Base-by-base conservation (phyloP, 2,329 filamentous ascomycete genomes). In the Stachybotrys chlorohalonatus region DNA sequence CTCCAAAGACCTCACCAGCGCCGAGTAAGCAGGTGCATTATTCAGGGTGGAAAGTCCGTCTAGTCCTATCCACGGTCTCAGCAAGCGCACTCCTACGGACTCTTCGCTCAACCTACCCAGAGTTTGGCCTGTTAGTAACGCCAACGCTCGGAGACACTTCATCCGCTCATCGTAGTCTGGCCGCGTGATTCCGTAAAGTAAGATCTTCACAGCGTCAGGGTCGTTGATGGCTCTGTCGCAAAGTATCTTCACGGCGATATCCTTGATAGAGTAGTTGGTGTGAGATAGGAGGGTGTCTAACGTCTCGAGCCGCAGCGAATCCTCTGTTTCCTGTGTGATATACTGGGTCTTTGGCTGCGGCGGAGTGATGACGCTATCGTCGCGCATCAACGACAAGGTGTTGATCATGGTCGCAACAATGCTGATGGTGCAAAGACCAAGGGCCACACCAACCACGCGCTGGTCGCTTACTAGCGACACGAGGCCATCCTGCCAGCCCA, bases 241-340 rank as follows among this genome's bases (percentile, higher is more conserved):
- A 5, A 83, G 71, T 30, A 82, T 83, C 61, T 79, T 81, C 57
- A 78, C 77, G 11, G 85, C 82, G 55, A 87, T 85, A 57, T 89
- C 85, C 59, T 85, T 78, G 58, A 92, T 86, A 17, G 86, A 81
- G 63, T 82, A 85, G 68, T 85, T 93, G 57, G 86, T 86, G 66
- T 87, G 87, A 52, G 80, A 75, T 11, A 88, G 73, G 5, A 92
- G 77, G 59, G 83, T 86, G 52, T 84, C 75, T 9, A 92, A 74
- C 0, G 88, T 91, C 47, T 79, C 75, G 11, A 84, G 65, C 55
- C 84, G 81, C 47, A 91, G 75, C 2, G 86, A 81, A 64, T 90
- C 86, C 64, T 91, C 87, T 2, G 86, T 89, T 30, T 87, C 83
- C 66, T 90, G 85, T 13, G 84, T 87, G 59, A 90, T 87, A 66